phyloP scores from a whole-genome alignment of 129 eudicot species.

The Scalesia atractyloides region DNA sequence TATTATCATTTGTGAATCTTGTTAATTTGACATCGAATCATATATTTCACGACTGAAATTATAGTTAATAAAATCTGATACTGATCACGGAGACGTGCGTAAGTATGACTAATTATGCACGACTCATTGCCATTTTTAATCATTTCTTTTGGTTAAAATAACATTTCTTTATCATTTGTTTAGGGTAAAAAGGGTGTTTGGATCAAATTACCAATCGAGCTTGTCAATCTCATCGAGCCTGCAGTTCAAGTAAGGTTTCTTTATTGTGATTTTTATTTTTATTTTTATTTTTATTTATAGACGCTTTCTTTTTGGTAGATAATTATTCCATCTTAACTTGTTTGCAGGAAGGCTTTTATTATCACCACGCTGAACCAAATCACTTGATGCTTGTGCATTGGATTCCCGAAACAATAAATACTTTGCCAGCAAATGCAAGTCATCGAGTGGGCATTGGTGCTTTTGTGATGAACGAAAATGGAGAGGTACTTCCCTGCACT shows the following conservation, averaged over 20 bases:
- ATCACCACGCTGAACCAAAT: constrained; percentile 75
- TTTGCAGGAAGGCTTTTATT: constrained; percentile 68
- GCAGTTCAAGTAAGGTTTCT: constrained; percentile 57
- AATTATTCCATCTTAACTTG: constrained; percentile 10
- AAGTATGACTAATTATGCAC: constrained; percentile 2
- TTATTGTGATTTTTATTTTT: neutral
- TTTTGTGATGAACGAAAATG: constrained; percentile 62
- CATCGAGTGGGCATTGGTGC: constrained; percentile 84
- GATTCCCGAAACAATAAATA: constrained; percentile 60
- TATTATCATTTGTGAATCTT: constrained; percentile 1
- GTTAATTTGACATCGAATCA: neutral
- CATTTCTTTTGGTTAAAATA: constrained; percentile 6
- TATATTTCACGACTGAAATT: neutral
- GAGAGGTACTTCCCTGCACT: constrained; percentile 44
- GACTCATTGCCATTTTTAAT: neutral
- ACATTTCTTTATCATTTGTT: constrained; percentile 17
- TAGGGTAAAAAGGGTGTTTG: constrained; percentile 81
- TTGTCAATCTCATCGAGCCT: constrained; percentile 66
- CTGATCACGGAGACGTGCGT: neutral
- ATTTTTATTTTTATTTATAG: neutral
- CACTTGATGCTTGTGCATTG: constrained; percentile 76
- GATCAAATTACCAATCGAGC: constrained; percentile 76
- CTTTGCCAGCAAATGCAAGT: constrained; percentile 69
- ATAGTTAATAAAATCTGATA: neutral
- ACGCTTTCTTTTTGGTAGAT: neutral